These are phyloP conservation scores for Rhynchospora pubera DNA, from an alignment of 176 grass and related monocot species.

Conservation along the genomic window DNA sequence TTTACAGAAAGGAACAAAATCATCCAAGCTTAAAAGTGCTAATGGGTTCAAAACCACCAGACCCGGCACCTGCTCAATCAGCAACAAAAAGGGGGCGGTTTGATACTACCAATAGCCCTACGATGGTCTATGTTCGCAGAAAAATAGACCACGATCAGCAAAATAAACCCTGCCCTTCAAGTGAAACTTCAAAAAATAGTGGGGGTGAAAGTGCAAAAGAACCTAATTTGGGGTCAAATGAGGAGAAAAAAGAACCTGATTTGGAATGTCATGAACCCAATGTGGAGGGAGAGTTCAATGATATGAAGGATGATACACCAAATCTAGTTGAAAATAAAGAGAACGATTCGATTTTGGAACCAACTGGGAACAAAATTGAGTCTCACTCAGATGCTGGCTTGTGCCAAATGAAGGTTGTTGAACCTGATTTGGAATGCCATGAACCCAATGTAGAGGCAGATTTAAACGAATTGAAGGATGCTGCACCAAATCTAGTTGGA, in stretches of 20 bases:
- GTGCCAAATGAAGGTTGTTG: not conserved
- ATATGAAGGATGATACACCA: not conserved
- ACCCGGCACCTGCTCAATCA: not conserved
- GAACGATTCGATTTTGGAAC: conserved; percentile 12
- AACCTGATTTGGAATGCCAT: conserved; percentile 25
- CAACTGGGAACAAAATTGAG: not conserved
- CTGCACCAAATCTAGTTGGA: not conserved
- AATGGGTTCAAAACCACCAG: conserved; percentile 12
- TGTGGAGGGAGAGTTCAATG: conserved; percentile 3
- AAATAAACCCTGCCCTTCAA: not conserved
- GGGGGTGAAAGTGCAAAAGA: conserved; percentile 14
- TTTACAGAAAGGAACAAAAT: not conserved
- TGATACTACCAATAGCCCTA: conserved; percentile 8
- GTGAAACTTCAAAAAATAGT: not conserved
- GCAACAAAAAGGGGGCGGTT: conserved; percentile 5
- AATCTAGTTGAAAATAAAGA: conserved; percentile 10
- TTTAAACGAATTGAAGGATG: conserved; percentile 13
- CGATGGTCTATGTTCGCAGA: conserved; percentile 20
- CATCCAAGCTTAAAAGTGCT: not conserved
- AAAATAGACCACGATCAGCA: conserved; percentile 25
- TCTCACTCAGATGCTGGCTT: conserved; percentile 4
- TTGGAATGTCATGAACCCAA: conserved; percentile 20
- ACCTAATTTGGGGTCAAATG: not conserved
- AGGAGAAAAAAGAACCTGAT: conserved; percentile 11
- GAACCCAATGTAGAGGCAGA: conserved; percentile 1